These are phyloP conservation scores for Obelidium mucronatum DNA, from an alignment of 192 early-diverging fungal species.

Conservation along the genomic window DNA sequence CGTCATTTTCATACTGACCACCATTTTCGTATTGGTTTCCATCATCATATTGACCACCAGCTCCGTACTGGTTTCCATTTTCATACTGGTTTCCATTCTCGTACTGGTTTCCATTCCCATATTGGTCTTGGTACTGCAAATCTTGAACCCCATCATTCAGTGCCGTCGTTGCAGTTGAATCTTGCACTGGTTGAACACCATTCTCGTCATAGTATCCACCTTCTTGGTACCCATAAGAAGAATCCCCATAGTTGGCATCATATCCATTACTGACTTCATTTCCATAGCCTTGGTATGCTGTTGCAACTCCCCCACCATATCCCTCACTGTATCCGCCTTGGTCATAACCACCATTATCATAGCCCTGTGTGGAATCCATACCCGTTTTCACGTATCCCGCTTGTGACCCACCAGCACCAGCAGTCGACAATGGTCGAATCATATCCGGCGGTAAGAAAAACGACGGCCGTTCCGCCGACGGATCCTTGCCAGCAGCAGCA, in stretches of 20 bases:
- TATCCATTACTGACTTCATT: background rate
- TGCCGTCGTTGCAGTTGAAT: background rate
- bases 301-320: background rate
- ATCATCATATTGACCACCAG: background rate
- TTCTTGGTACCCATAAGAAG: background rate
- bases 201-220: constrained; percentile 6
- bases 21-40: background rate
- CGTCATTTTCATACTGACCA: background rate
- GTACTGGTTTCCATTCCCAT: background rate
- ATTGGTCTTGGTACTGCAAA: background rate
- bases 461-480: background rate
- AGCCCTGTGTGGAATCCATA: background rate
- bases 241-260: background rate
- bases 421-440: constrained; percentile 8
- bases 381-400: background rate
- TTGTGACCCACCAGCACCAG: background rate
- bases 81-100: background rate
- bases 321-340: background rate
- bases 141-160: background rate
- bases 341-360: constrained; percentile 4
- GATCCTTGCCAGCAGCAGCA: background rate
- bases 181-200: background rate
- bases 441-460: constrained; percentile 36
- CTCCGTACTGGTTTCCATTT: background rate
- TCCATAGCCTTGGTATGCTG: constrained; percentile 5